Evolutionary conservation across 2,329 filamentous ascomycete species (phyloP).

Genomic region (Stagonosporopsis rhizophila): DNA sequence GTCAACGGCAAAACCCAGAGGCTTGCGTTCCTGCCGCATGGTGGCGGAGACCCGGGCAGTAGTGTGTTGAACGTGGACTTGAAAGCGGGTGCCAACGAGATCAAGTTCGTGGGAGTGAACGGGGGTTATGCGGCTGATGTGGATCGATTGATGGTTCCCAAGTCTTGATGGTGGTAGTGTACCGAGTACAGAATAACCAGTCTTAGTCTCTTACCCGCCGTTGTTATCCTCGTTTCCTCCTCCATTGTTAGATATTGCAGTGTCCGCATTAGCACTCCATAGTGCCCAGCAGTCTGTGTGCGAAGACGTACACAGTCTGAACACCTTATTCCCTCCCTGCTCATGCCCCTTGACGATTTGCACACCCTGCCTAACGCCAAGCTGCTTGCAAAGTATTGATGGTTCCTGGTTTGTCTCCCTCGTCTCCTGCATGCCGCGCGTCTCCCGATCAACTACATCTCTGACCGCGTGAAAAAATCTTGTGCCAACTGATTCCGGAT

Average conservation of each 20-base stretch:
- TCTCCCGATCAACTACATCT: not conserved
- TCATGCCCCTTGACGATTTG: not conserved
- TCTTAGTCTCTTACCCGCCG: not conserved
- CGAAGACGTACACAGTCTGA: not conserved
- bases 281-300: not conserved
- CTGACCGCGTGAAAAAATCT: not conserved
- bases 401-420: not conserved
- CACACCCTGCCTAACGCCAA: not conserved
- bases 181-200: not conserved
- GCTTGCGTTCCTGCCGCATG: conserved; percentile 63
- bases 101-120: conserved; percentile 56
- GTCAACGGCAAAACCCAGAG: conserved; percentile 63
- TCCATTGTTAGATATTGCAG: not conserved
- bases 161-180: conserved; percentile 33
- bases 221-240: not conserved
- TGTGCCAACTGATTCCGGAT: not conserved
- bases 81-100: conserved; percentile 58
- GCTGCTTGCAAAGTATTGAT: not conserved
- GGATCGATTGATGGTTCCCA: conserved; percentile 62
- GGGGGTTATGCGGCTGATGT: conserved; percentile 60
- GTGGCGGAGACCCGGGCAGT: conserved; percentile 54
- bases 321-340: not conserved
- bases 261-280: not conserved
- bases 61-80: conserved; percentile 59
- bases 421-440: not conserved